Conservation (phyloP, 495 filamentous ascomycete species). For the Neurospora sp. region DNA sequence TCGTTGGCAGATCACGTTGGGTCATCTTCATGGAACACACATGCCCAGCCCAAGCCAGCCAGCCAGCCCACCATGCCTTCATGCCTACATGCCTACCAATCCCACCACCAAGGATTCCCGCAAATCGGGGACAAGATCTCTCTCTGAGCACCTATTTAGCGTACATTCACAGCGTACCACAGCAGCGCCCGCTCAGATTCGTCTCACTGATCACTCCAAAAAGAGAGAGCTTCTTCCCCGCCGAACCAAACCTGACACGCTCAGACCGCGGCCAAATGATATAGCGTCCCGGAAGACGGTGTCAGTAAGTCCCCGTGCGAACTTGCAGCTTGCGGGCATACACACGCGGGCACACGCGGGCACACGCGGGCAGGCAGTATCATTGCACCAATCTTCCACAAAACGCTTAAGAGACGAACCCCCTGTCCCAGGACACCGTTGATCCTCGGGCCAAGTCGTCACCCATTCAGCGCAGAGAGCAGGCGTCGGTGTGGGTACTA, state of each 20-base stretch:
- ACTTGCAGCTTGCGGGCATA: background rate
- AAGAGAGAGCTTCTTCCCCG: slow-evolving; percentile 3
- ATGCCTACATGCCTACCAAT: background rate
- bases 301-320: slow-evolving; percentile 13
- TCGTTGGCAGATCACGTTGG: slow-evolving; percentile 4
- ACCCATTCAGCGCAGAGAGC: slow-evolving; percentile 11
- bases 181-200: slow-evolving; percentile 13
- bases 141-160: slow-evolving; percentile 9
- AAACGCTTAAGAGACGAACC: background rate
- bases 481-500: slow-evolving; percentile 12
- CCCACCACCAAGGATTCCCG: background rate
- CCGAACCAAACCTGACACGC: slow-evolving; percentile 5
- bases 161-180: slow-evolving; percentile 10
- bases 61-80: background rate
- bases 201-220: slow-evolving; percentile 16
- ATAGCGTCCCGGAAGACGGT: background rate
- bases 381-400: slow-evolving; percentile 7
- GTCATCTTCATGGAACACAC: background rate
- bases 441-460: slow-evolving; percentile 19
- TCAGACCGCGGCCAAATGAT: slow-evolving; percentile 2
- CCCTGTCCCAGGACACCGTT: slow-evolving; percentile 18
- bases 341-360: background rate
- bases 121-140: slow-evolving; percentile 9
- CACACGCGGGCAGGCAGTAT: background rate
- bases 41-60: background rate